Percentiles rank a stretch among this genome's conserved stretches.
Evolutionary conservation across 768 basidiomycete genomes (phyloP).

Genomic region (Pluteus cervinus): DNA sequence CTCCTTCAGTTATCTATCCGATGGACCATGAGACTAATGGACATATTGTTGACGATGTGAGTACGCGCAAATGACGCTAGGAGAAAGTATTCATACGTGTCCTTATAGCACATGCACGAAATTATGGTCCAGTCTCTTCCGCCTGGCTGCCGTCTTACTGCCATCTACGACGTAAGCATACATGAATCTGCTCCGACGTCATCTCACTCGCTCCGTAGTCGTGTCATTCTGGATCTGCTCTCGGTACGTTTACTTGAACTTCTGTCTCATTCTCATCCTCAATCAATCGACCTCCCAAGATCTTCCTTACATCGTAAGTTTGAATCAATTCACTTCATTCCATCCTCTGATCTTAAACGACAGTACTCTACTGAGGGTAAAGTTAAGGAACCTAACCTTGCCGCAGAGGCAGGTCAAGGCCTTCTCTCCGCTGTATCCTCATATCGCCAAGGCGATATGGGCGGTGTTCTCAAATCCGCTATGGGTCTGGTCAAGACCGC

Average conservation of each 20-base stretch:
- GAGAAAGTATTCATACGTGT: not conserved
- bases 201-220: slow-evolving; percentile 37
- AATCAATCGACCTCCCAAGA: slow-evolving; percentile 32
- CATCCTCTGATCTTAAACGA: not conserved
- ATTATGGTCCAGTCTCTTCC: slow-evolving; percentile 81
- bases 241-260: slow-evolving; percentile 42
- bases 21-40: slow-evolving; percentile 50
- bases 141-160: slow-evolving; percentile 81
- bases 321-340: not conserved
- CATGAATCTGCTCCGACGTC: not conserved
- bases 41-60: slow-evolving; percentile 86
- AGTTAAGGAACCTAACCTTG: slow-evolving; percentile 89
- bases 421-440: slow-evolving; percentile 72
- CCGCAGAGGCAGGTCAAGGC: slow-evolving; percentile 82
- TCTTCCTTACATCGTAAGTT: slow-evolving; percentile 58
- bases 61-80: slow-evolving; percentile 16
- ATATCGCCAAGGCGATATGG: slow-evolving; percentile 75
- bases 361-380: slow-evolving; percentile 95
- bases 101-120: slow-evolving; percentile 56
- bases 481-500: slow-evolving; percentile 72
- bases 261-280: not conserved
- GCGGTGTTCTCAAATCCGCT: slow-evolving; percentile 70
- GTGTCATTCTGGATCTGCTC: slow-evolving; percentile 85
- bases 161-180: slow-evolving; percentile 66
- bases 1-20: slow-evolving; percentile 75